A percentile compares a stretch with the other conserved stretches of the same genome.
These are phyloP conservation scores for Umbellularia californica DNA, from an alignment of 164 flowering plant species.

Conservation along the genomic window DNA sequence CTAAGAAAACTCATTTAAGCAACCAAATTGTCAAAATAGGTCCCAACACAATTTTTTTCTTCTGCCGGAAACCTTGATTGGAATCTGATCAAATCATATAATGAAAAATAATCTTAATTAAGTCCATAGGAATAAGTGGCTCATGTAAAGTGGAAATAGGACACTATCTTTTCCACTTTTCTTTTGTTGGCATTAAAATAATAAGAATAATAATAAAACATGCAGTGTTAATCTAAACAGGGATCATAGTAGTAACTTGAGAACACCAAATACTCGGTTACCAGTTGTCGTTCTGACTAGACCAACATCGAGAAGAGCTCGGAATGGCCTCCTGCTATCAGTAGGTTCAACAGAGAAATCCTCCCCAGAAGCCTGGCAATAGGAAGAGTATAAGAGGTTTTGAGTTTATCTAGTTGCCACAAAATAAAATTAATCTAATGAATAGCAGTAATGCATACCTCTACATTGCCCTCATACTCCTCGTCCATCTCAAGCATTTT, in stretches of 20 bases:
- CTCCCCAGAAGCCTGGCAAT: slow-evolving; percentile 36
- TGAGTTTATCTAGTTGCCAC: too few species aligned
- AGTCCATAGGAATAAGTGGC: neutral
- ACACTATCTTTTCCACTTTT: too few species aligned
- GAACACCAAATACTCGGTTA: slow-evolving; percentile 43
- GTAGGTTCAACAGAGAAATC: slow-evolving; percentile 43
- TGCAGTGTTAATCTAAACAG: too few species aligned
- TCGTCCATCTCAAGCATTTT: slow-evolving; percentile 40
- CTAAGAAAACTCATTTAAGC: too few species aligned
- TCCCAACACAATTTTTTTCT: too few species aligned
- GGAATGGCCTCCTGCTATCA: slow-evolving; percentile 45
- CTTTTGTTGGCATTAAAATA: too few species aligned
- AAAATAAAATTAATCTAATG: neutral
- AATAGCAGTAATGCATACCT: slow-evolving; percentile 19
- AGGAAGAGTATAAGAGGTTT: neutral
- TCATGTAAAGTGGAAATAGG: too few species aligned
- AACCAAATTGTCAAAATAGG: too few species aligned
- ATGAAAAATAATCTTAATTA: too few species aligned
- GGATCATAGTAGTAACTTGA: slow-evolving; percentile 26
- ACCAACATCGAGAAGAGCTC: slow-evolving; percentile 52
- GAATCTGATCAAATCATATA: too few species aligned
- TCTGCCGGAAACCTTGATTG: too few species aligned
- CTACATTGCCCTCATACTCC: slow-evolving; percentile 41
- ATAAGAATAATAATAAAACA: too few species aligned
- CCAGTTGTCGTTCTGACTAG: slow-evolving; percentile 49